These are phyloP conservation scores for Phycomyces nitens DNA, from an alignment of 192 early-diverging fungal species.

Conservation along the genomic window DNA sequence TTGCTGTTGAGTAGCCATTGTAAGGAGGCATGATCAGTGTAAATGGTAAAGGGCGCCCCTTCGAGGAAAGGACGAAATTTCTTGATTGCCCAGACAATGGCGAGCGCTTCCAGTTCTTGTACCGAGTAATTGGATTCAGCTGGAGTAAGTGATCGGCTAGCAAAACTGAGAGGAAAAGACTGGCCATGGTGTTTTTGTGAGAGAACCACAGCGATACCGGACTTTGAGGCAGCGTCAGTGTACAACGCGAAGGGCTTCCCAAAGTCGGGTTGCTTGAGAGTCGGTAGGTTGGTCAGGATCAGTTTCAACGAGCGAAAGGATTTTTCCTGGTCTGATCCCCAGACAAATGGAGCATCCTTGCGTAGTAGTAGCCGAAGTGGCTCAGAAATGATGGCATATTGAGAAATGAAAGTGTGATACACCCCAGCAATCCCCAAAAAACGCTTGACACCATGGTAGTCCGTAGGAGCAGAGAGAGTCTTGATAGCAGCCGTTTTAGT, in stretches of 20 bases:
- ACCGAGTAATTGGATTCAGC: background rate
- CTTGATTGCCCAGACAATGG: background rate
- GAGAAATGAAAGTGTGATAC: background rate
- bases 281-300: background rate
- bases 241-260: background rate
- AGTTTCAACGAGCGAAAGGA: background rate
- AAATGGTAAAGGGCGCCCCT: background rate
- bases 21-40: background rate
- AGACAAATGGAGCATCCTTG: background rate
- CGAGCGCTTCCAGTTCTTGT: background rate
- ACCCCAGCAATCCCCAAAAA: background rate
- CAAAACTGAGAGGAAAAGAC: background rate
- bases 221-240: background rate
- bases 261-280: background rate
- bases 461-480: background rate
- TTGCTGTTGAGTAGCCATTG: background rate
- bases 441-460: background rate
- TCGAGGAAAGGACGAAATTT: background rate
- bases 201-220: background rate
- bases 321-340: background rate
- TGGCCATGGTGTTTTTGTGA: background rate
- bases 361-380: background rate
- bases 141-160: background rate
- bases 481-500: background rate
- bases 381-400: background rate